Conservation (phyloP, 495 filamentous ascomycete species). For the Daldinia decipiens region DNA sequence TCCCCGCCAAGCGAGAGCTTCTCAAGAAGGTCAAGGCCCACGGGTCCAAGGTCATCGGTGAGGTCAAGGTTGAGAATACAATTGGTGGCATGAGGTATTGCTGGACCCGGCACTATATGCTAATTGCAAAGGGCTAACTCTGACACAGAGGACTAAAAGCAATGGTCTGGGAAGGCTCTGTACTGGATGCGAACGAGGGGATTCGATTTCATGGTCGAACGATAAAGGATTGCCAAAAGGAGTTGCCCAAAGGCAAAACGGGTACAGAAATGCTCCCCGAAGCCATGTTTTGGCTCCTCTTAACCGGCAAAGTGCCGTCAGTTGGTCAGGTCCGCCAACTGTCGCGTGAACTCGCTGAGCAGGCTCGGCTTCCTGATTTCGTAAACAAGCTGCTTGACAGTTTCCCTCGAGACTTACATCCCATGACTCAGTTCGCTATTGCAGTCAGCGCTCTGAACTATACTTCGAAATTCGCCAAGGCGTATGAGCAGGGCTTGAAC, state of each 20-base stretch:
- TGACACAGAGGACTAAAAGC: conserved; percentile 77
- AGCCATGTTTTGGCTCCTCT: conserved; percentile 98
- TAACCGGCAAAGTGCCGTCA: conserved; percentile 91
- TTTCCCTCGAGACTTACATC: conserved; percentile 89
- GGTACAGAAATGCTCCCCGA: conserved; percentile 99
- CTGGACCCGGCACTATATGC: background rate
- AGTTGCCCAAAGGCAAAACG: conserved; percentile 90
- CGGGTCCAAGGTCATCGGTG: conserved; percentile 83
- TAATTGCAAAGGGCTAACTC: conserved; percentile 12
- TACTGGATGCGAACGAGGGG: conserved; percentile 95
- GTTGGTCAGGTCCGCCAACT: conserved; percentile 81
- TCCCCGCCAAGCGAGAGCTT: conserved; percentile 92
- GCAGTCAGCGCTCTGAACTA: conserved; percentile 94
- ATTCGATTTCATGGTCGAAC: conserved; percentile 98
- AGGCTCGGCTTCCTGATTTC: conserved; percentile 83
- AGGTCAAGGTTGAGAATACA: conserved; percentile 92
- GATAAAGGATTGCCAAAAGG: conserved; percentile 95
- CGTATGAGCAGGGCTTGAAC: conserved; percentile 86
- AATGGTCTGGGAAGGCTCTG: conserved; percentile 99
- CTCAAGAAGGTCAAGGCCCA: conserved; percentile 90
- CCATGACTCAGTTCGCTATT: conserved; percentile 97
- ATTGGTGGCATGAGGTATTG: conserved; percentile 88
- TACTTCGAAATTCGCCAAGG: conserved; percentile 89
- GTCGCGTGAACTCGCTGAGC: conserved; percentile 86
- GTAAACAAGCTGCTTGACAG: conserved; percentile 88